Evolutionary conservation across 352 stramenopile species (phyloP), one percentile per base, ranked within the genome.

Genomic region (Phytophthora meadii): DNA sequence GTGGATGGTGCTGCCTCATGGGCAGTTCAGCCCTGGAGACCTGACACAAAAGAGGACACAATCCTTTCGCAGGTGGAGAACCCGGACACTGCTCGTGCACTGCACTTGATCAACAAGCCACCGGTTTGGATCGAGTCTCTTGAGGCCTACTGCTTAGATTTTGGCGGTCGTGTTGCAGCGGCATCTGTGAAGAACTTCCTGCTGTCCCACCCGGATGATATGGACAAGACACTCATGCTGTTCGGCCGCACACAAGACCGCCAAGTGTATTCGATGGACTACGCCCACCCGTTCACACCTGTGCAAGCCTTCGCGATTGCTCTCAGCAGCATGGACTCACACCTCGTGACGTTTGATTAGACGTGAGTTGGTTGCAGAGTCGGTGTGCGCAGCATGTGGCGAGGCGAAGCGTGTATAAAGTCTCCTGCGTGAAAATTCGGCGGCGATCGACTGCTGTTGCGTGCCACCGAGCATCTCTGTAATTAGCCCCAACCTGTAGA

Each of bases 131-230:
- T 95, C 53, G 87, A 95, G 73, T 90, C 83, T 15, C 81, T 95
- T 1, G 84, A 94, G 52, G 86, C 85, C 7, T 96, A 95, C 70
- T 95, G 87, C 68, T 54, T 95, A 17, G 87, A 94, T 61, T 95
- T 94, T 66, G 82, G 84, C 50, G 83, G 83, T 25, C 83, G 86
- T 34, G 86, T 92, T 8, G 81, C 87, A 0, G 79, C 83, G 22
- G 82, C 87, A 12, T 93, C 84, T 34, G 87, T 94, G n/a, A 96
- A 96, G 70, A 96, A 96, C 70, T 96, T 96, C 61, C 60, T 93
- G 70, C 72, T 95, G 9, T 88, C 84, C 17, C 81, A 94, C 60
- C 84, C 85, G 30, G 75, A 93, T 55, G 86, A 94, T 64, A 93
- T 92, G 81, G 86, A 93, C 75, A 92, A 92, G 70, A 93, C 86